These are phyloP conservation scores for Phytophthora hybrid DNA, from an alignment of 352 stramenopile species.

Conservation along the genomic window DNA sequence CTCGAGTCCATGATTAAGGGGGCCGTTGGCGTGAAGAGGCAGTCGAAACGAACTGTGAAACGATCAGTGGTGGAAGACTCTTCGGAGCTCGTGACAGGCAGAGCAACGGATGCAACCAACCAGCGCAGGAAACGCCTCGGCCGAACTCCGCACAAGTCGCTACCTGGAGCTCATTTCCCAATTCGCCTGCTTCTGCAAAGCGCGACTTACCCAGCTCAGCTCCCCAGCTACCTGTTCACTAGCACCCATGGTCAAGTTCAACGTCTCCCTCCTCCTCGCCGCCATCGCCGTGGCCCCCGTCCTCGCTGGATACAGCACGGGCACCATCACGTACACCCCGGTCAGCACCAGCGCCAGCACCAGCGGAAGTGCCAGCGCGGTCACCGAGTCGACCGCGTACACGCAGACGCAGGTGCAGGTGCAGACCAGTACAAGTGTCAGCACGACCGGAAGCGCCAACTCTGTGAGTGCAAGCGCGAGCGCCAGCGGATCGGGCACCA, in stretches of 20 bases:
- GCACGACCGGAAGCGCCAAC: neutral
- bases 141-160: neutral
- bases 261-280: slow-evolving; percentile 34
- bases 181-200: slow-evolving; percentile 39
- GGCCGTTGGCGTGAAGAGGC: no score
- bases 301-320: slow-evolving; percentile 15
- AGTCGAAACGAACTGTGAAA: no score
- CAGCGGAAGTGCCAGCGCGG: slow-evolving; percentile 10
- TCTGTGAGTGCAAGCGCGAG: no score
- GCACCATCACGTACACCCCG: slow-evolving; percentile 15
- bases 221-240: slow-evolving; percentile 18
- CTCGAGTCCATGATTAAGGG: no score
- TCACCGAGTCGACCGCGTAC: neutral
- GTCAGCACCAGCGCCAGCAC: slow-evolving; percentile 6
- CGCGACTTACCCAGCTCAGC: slow-evolving; percentile 31
- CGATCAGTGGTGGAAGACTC: no score
- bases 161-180: slow-evolving; percentile 30
- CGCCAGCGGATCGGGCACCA: neutral
- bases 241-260: slow-evolving; percentile 51
- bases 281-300: slow-evolving; percentile 23
- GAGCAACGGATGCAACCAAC: neutral
- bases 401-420: neutral
- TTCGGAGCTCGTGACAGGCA: no score
- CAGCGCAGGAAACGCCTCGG: no score
- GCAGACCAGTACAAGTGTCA: neutral